A percentile compares a stretch with the other conserved stretches of the same genome.
These are phyloP conservation scores for Cadophora gregata DNA, from an alignment of 2,329 filamentous ascomycete genomes.

Conservation along the genomic window DNA sequence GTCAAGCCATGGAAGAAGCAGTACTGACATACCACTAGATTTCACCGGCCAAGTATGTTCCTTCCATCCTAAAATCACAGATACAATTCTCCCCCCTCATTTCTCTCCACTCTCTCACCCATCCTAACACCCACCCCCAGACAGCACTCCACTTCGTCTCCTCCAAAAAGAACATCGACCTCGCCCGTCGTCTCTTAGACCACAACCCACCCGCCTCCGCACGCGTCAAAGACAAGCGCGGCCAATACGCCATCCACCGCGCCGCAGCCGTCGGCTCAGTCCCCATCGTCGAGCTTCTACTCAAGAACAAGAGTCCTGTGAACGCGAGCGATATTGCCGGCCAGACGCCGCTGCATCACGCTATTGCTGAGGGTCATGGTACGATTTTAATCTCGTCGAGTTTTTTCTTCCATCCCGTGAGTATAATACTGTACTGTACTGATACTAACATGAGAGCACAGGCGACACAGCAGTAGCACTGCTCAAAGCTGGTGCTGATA, in stretches of 20 bases:
- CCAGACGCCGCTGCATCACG: conserved; percentile 89
- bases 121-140: conserved; percentile 48
- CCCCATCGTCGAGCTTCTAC: conserved; percentile 82
- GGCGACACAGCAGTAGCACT: conserved; percentile 83
- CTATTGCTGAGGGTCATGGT: conserved; percentile 77
- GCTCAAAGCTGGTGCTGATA: conserved; percentile 84
- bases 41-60: conserved; percentile 65
- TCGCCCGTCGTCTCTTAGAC: conserved; percentile 77
- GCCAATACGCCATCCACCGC: conserved; percentile 90
- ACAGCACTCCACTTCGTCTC: conserved; percentile 91
- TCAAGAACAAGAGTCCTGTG: conserved; percentile 79
- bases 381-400: conserved; percentile 34
- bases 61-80: background rate
- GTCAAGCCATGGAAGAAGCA: background rate
- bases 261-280: conserved; percentile 88
- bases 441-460: background rate
- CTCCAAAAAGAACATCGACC: conserved; percentile 86
- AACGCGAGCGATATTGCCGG: conserved; percentile 84
- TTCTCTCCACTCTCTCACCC: background rate
- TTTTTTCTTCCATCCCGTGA: background rate
- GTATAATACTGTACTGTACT: background rate
- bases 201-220: conserved; percentile 74
- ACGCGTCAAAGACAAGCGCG: conserved; percentile 80
- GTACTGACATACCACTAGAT: conserved; percentile 51
- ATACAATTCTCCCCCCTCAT: background rate